Base-by-base conservation (phyloP, 2,329 filamentous ascomycete species). In the Xylariaceae sp. region DNA sequence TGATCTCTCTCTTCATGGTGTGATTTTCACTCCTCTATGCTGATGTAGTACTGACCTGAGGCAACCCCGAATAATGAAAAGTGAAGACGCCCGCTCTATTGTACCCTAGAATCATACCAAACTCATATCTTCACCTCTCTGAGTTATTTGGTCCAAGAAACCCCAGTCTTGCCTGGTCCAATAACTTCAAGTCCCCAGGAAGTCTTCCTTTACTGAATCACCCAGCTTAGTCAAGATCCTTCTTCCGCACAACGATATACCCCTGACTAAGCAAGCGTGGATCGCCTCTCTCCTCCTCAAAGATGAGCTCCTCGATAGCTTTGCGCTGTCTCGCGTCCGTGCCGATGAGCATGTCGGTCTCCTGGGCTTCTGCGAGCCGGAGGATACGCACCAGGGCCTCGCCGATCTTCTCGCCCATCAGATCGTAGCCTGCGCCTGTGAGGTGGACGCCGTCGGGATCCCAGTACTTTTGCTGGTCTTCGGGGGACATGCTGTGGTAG, bases 371-470 rank as follows among this genome's bases (percentile, higher is more conserved):
- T 43, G 55, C 60, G 23, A 60, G 58, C 42, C 53, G 55, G 29
- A 75, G 54, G 32, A 82, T 64, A 22, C 70, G 67, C 37, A 79
- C 65, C 8, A 85, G 61, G 22, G 66, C 70, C 20, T 74, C 69
- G 37, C 74, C 81, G 40, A 85, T 68, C 45, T 75, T 69, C 32
- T 72, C 67, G 2, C 82, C 82, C 69, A 86, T 79, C 55, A 77
- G 66, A 57, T 83, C 73, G 66, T 86, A 85, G 6, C 82, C 82
- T 6, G 67, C 70, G 0, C 67, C 62, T 0, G 74, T 77, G 8
- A 84, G 68, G 64, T 86, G 82, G 19, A 85, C 52, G 16, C 71
- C 72, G 63, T 86, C 82, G 22, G 41, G 42, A 51, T 80, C 72
- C 79, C 80, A 85, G 55, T 80, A 76, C 45, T 64, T 66, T 2